Evolutionary conservation across 1,284 basidiomycete species (phyloP), one percentile per base, ranked within the genome.

Genomic region (Volvariella volvacea): DNA sequence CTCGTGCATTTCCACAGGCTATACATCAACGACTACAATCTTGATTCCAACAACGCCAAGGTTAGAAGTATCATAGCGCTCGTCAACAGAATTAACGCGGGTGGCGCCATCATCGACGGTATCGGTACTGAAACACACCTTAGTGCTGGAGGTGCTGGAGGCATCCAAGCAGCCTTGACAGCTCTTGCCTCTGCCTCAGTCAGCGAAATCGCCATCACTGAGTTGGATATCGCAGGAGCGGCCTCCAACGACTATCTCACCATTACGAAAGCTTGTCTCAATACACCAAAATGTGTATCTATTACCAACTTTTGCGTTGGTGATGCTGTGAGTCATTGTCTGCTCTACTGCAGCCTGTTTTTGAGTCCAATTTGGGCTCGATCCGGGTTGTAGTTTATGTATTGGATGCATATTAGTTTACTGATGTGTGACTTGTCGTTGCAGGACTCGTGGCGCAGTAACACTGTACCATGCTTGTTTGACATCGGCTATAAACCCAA

Each of bases 151-250:
- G 61, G 61, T 39, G 62, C 61, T 34, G 54, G 62, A 15, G 56
- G 59, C 21, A 64, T 63, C 20, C 48, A 51, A 10, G 55, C 57
- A 41, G 58, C 52, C 17, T 60, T 59, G 9, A 54, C 64, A 37
- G 55, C 55, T 6, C 61, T 61, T n/a, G 59, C 70, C 15, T 56
- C 64, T 12, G 53, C 57, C 21, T 59, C 69, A 4, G 64, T 60
- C 21, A 55, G 64, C 25, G 67, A 71, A 46, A 60, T 74, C 8
- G 68, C 66, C 7, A 67, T 71, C 51, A 71, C 70, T 2, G 66
- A 63, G 39, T 53, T 62, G 16, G 59, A 62, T 45, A 61, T 63
- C 33, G 47, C 48, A 19, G 49, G 52, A 34, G 58, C 56, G 15
- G 34, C 55, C 3, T 33, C 62, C 16, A 62, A 54, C 41, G 70